These are phyloP conservation scores for Thermothielavioides terrestris DNA, from an alignment of 495 filamentous ascomycete species.

Conservation along the genomic window DNA sequence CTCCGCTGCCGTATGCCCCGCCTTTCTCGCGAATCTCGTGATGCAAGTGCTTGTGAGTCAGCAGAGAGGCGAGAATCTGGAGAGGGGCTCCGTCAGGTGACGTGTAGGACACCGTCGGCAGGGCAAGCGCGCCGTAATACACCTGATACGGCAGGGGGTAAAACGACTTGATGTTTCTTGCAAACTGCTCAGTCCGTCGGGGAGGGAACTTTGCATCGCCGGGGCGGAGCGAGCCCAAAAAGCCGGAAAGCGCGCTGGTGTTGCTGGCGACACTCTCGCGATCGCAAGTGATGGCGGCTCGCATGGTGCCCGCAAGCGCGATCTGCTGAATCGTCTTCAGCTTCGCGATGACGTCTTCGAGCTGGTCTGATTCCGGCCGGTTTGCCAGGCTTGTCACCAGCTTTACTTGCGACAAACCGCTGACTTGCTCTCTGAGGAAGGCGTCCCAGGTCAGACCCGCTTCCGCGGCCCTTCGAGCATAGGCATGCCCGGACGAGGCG, in stretches of 20 bases:
- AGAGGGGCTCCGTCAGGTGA: conserved; percentile 65
- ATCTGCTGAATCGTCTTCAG: conserved; percentile 78
- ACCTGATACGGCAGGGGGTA: conserved; percentile 96
- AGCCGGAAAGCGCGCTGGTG: conserved; percentile 60
- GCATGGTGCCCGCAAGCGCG: conserved; percentile 57
- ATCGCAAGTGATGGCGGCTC: conserved; percentile 82
- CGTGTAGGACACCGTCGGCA: conserved; percentile 80
- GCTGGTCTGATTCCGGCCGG: conserved; percentile 48
- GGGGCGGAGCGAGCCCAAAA: conserved; percentile 53
- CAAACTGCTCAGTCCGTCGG: conserved; percentile 22
- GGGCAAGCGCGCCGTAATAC: conserved; percentile 74
- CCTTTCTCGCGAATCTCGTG: conserved; percentile 98
- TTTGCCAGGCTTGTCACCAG: conserved; percentile 58
- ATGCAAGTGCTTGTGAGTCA: conserved; percentile 96
- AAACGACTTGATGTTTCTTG: conserved; percentile 60
- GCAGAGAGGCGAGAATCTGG: conserved; percentile 79
- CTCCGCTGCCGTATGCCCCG: conserved; percentile 89
- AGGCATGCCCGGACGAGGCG: conserved; percentile 78
- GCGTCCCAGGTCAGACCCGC: conserved; percentile 65
- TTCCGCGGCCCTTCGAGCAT: conserved; percentile 72
- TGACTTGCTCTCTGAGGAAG: conserved; percentile 67
- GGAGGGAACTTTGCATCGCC: conserved; percentile 29
- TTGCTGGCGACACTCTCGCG: conserved; percentile 59
- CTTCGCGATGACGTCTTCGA: conserved; percentile 71
- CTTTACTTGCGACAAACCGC: conserved; percentile 79